Evolutionary conservation across 1,284 basidiomycete species (phyloP).

Genomic region (Thecaphora frezii): DNA sequence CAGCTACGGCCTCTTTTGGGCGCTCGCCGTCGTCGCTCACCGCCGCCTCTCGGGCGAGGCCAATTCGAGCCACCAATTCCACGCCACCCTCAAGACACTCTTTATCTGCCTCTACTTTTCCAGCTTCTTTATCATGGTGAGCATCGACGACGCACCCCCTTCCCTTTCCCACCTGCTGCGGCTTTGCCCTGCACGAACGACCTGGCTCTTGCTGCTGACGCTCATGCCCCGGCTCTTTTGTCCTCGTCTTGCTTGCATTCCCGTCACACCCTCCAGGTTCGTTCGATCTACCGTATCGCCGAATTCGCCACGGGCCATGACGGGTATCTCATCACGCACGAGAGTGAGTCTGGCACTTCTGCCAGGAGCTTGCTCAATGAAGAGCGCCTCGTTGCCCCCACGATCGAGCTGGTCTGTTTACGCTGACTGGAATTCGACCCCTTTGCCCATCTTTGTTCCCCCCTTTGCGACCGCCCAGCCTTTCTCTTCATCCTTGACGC

Average conservation of each 20-base stretch:
- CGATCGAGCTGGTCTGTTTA: too few relatives aligned
- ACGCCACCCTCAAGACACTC: not conserved
- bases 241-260: not conserved
- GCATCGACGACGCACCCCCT: not conserved
- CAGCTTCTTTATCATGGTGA: constrained; percentile 6
- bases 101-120: constrained; percentile 4
- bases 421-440: too few relatives aligned
- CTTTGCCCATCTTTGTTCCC: too few relatives aligned
- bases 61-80: not conserved
- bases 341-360: too few relatives aligned
- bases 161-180: not conserved
- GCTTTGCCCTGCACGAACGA: too few relatives aligned
- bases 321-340: constrained; percentile 7
- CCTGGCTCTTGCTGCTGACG: too few relatives aligned
- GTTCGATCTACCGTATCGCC: constrained; percentile 7
- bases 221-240: too few relatives aligned
- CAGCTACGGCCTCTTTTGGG: not conserved
- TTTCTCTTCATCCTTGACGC: not conserved
- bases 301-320: constrained; percentile 7
- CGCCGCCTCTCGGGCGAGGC: not conserved
- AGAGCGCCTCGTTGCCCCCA: too few relatives aligned
- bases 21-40: not conserved
- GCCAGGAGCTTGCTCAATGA: too few relatives aligned
- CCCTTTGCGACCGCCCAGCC: not conserved
- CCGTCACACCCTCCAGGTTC: not conserved